Percentiles rank a stretch among this genome's conserved stretches.
phyloP scores from a whole-genome alignment of 441 rosid species.

The Erysimum pusillum region DNA sequence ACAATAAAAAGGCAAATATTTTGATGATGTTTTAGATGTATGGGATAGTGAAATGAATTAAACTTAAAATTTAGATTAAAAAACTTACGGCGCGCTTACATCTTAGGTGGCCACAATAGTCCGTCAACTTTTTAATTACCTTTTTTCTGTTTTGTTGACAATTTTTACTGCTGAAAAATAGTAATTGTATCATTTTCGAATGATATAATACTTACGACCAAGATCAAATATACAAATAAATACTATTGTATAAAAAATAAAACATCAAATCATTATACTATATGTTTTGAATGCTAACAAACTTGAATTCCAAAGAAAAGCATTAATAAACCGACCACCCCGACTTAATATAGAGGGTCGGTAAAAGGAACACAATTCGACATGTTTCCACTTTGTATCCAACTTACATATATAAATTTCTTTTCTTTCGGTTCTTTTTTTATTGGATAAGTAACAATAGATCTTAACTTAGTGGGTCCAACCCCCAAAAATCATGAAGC shows the following conservation, averaged over 20 bases:
- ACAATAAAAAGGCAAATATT: too few species aligned
- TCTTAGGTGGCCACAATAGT: too few species aligned
- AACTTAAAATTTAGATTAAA: too few species aligned
- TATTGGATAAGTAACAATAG: constrained; percentile 28
- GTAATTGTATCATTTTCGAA: background rate
- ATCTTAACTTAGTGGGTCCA: constrained; percentile 27
- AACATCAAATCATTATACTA: constrained; percentile 8
- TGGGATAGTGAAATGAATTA: background rate
- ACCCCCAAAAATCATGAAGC: background rate
- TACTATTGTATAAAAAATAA: too few species aligned
- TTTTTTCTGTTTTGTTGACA: background rate
- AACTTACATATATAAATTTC: constrained; percentile 7
- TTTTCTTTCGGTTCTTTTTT: constrained; percentile 29
- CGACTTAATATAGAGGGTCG: constrained; percentile 41
- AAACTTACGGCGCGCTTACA: too few species aligned
- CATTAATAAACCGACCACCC: constrained; percentile 38
- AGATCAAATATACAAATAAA: background rate
- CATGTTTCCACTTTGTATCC: constrained; percentile 45
- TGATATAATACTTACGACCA: background rate
- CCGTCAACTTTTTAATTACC: background rate
- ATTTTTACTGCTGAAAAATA: background rate
- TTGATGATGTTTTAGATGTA: too few species aligned
- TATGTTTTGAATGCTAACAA: background rate
- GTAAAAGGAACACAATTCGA: constrained; percentile 49
- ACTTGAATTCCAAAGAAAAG: background rate